Evolutionary conservation across 2,329 filamentous ascomycete species (phyloP), one percentile per base, ranked within the genome.

Genomic region (Moelleriella libera): DNA sequence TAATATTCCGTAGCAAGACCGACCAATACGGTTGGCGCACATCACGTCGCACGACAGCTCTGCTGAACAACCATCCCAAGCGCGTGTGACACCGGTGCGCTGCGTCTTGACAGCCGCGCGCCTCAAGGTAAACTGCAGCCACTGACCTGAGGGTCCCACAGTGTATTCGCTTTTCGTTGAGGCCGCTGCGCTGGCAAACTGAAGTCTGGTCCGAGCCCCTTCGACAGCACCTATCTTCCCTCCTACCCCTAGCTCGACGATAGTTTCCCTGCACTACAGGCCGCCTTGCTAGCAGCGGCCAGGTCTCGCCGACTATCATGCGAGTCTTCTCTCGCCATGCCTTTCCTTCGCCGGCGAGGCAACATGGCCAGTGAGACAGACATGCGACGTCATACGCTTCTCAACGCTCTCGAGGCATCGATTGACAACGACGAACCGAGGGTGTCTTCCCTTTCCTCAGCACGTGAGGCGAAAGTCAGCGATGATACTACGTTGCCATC

Each of bases 261-360:
- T 21, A 21, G 21, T 21, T 21, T 21, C 21, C 21, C 21, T 21
- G 21, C 21, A 21, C 21, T 21, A 21, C 21, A 43, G 39, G 4
- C 34, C n/a, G 12, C 34, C 21, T 21, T 32, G 42, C 30, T 41
- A 12, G 32, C 31, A 46, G 45, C 47, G 43, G 31, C 43, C 34
- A 43, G 31, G 45, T 44, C 37, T 55, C 54, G 57, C 49, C 50
- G 54, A 55, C 55, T 61, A 64, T 53, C 60, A 69, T 68, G 66
- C 65, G 52, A 60, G 59, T 53, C 49, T 50, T 56, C 58, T 58
- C 60, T 59, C 60, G 64, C 53, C 57, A 80, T 80, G 76, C 74
- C 76, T 58, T 76, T 80, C 56, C 67, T 79, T 65, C 76, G 76
- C 66, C 75, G 75, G 63, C 75, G 74, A 61, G 75, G 74, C 66